These are phyloP conservation scores for Sergeia podlipaevii DNA, from an alignment of 208 protist species.

Conservation along the genomic window DNA sequence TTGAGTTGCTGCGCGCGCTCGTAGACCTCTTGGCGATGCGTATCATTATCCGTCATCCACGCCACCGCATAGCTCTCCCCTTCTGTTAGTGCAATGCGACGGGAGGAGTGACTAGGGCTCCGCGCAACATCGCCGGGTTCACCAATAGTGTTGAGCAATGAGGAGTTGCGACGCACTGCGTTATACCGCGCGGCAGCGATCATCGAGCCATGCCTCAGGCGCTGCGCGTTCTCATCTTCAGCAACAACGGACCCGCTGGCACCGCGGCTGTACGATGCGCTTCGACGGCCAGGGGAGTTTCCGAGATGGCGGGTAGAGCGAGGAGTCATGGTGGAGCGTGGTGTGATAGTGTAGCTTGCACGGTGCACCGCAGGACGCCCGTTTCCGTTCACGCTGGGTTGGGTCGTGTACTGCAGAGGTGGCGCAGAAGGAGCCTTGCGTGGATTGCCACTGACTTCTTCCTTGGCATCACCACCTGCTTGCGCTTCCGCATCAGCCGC, in stretches of 20 bases:
- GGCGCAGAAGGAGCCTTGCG: background rate
- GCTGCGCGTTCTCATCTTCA: constrained; percentile 6
- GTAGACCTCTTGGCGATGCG: constrained; percentile 29
- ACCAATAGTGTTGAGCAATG: constrained; percentile 18
- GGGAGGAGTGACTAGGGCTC: background rate
- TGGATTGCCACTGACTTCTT: background rate
- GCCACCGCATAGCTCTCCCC: constrained; percentile 41
- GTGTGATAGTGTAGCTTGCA: too few relatives aligned
- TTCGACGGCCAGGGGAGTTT: too few relatives aligned
- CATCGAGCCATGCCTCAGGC: constrained; percentile 30
- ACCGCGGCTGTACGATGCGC: background rate
- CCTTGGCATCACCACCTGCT: background rate
- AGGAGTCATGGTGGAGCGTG: too few relatives aligned
- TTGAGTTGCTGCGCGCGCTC: constrained; percentile 28
- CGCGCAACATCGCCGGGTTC: constrained; percentile 4
- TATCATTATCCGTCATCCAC: constrained; percentile 56
- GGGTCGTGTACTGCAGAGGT: background rate
- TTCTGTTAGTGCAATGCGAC: constrained; percentile 26
- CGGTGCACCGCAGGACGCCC: background rate
- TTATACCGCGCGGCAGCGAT: constrained; percentile 31
- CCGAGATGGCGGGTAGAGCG: too few relatives aligned
- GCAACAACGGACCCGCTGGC: background rate
- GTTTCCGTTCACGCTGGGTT: background rate
- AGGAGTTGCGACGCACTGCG: constrained; percentile 28
- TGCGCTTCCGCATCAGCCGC: background rate